Evolutionary conservation across 2,329 filamentous ascomycete species (phyloP), one percentile per base, ranked within the genome.

Genomic region (Neonectria magnoliae): DNA sequence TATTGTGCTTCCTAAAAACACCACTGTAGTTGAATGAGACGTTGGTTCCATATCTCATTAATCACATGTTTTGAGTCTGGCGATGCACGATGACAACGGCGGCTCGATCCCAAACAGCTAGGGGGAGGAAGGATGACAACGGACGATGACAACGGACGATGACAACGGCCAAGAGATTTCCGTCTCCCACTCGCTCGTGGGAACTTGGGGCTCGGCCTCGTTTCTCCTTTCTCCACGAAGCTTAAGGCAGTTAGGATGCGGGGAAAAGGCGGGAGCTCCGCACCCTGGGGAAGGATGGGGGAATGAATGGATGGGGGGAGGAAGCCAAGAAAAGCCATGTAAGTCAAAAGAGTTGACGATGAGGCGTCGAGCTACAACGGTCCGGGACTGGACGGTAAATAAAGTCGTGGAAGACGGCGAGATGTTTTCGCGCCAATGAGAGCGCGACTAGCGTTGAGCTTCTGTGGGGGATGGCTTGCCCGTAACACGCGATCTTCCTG

Each of bases 171-270:
- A 57, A 62, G 57, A 62, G 45, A 22, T 31, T 25, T 42, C 48
- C 20, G 9, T 29, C 41, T 42, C 38, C 38, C 38, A 18, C 38
- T 20, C 11, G n/a, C 38, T 42, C n/a, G 38, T n/a, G 38, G n/a
- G 45, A 55, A 47, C 53, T 62, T 62, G 50, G 55, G 55, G 60
- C 50, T 50, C 33, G 48, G 36, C 36, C 36, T 54, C 47, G 48
- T 48, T 50, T 48, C 42, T 47, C 44, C 20, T 22, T 63, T 63
- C 61, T 63, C 61, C 61, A 59, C 61, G 61, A 63, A 59, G 50
- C 42, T 41, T 54, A 55, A 41, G 11, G 13, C 31, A 38, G n/a
- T n/a, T n/a, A n/a, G 55, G 55, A 51, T 63, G 61, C 61, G 61
- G 61, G 61, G 61, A 63, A 63, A 63, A 55, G 42, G 57, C 14